Percentiles rank a stretch among this genome's conserved stretches.
phyloP scores from a whole-genome alignment of 441 rosid genomes.

The Gossypium trilobum region DNA sequence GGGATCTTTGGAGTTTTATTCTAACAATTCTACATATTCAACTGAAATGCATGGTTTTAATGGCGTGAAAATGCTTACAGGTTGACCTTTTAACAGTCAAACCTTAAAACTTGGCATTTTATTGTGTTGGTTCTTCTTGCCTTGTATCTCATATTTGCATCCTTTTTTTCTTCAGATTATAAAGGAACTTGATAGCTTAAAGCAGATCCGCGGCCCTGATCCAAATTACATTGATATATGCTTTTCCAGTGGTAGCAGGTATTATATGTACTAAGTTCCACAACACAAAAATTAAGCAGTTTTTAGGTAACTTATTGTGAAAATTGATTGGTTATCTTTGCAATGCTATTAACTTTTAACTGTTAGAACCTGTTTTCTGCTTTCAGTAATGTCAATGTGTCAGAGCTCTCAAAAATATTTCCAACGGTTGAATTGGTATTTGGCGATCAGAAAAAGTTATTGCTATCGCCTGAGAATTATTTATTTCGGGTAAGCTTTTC shows the following conservation, averaged over 20 bases:
- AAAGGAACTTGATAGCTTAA: constrained; percentile 48
- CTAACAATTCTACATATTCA: not conserved
- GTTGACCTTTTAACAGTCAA: not conserved
- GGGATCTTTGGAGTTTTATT: not conserved
- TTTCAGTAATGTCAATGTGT: constrained; percentile 36
- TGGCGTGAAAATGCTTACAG: not conserved
- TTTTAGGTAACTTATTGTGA: not conserved
- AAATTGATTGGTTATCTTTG: not conserved
- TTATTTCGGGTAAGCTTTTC: constrained; percentile 54
- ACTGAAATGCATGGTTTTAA: not conserved
- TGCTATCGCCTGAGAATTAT: constrained; percentile 79
- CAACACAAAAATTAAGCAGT: not conserved
- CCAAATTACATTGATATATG: constrained; percentile 80
- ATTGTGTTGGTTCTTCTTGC: not conserved
- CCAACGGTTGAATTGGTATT: constrained; percentile 69
- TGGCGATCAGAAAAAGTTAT: constrained; percentile 55
- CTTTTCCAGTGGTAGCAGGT: constrained; percentile 71
- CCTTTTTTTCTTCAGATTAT: constrained; percentile 41
- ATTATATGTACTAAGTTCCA: constrained; percentile 11
- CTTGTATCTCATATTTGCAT: not conserved
- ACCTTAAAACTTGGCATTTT: not conserved
- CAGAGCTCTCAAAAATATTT: constrained; percentile 48
- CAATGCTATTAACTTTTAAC: constrained; percentile 15
- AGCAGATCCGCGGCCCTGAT: constrained; percentile 76
- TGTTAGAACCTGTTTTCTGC: constrained; percentile 9